These are phyloP conservation scores for Russula virescens DNA, from an alignment of 768 basidiomycete species.

Conservation along the genomic window DNA sequence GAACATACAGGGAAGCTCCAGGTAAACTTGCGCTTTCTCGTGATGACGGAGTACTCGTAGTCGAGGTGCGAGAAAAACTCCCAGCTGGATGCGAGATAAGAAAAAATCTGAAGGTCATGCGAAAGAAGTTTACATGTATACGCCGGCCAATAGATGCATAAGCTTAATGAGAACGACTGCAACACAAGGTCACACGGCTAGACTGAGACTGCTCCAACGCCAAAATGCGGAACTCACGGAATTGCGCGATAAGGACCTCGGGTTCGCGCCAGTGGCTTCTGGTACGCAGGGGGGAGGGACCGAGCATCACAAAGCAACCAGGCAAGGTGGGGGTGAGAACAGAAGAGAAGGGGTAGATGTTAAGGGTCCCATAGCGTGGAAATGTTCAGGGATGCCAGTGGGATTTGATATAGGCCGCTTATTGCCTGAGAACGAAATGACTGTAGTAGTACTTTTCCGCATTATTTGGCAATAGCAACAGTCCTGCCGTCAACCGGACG, in stretches of 20 bases:
- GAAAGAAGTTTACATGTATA: constrained; percentile 14
- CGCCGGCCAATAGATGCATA: constrained; percentile 9
- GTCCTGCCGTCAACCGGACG: too few relatives aligned
- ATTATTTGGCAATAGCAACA: too few relatives aligned
- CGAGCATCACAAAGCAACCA: too few relatives aligned
- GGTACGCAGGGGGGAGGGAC: background rate
- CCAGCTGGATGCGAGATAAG: constrained; percentile 4
- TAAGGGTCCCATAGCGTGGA: too few relatives aligned
- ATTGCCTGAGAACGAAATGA: too few relatives aligned
- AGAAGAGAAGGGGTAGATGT: too few relatives aligned
- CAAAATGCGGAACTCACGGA: background rate
- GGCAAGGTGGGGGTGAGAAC: too few relatives aligned
- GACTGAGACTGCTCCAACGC: background rate
- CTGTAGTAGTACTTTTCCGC: too few relatives aligned
- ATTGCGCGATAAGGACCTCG: background rate
- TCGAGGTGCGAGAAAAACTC: constrained; percentile 8
- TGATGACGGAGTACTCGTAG: constrained; percentile 13
- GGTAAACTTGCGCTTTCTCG: constrained; percentile 11
- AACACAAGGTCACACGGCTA: background rate
- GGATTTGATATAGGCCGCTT: too few relatives aligned
- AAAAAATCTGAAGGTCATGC: background rate
- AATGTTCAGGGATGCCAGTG: too few relatives aligned
- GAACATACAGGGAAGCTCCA: constrained; percentile 16
- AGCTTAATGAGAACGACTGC: constrained; percentile 12
- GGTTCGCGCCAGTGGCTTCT: constrained; percentile 12